Percentiles rank a stretch among this genome's conserved stretches.
phyloP scores from a whole-genome alignment of 495 filamentous ascomycete species.

The Hypoxylon subgilvum region DNA sequence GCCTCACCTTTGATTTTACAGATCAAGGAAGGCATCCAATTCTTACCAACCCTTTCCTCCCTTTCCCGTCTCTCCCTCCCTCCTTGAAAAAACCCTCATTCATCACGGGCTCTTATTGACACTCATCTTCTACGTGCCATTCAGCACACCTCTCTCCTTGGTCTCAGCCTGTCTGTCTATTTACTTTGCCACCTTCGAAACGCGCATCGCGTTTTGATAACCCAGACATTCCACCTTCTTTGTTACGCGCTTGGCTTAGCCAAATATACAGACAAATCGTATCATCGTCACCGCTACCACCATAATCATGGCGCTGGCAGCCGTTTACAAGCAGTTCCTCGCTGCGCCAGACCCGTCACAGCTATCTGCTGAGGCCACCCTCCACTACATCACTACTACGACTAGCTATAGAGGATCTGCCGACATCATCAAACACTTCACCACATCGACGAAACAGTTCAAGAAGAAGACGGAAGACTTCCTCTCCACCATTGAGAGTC shows the following conservation, averaged over 20 bases:
- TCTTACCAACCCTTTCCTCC: no score
- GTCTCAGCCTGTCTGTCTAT: background rate
- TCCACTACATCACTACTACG: conserved; percentile 93
- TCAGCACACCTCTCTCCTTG: no score
- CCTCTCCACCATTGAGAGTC: conserved; percentile 72
- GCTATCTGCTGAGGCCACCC: conserved; percentile 72
- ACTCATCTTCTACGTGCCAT: background rate
- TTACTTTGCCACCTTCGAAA: background rate
- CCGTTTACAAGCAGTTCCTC: conserved; percentile 79
- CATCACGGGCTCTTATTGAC: background rate
- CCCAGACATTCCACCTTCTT: no score
- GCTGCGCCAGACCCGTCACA: conserved; percentile 67
- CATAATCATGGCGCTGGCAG: conserved; percentile 70
- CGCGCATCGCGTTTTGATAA: conserved; percentile 7
- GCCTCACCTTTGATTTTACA: no score
- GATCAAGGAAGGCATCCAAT: no score
- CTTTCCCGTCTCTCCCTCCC: conserved; percentile 1
- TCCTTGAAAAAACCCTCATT: conserved; percentile 7
- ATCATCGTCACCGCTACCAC: no score
- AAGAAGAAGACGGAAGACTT: conserved; percentile 81
- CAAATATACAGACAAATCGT: no score
- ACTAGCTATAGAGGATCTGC: conserved; percentile 70
- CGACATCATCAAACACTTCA: conserved; percentile 79
- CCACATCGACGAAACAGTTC: conserved; percentile 65
- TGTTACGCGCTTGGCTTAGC: no score